Percentiles rank a stretch among this genome's conserved stretches.
These are phyloP conservation scores for Amorphotheca resinae DNA, from an alignment of 495 filamentous ascomycete species.

Conservation along the genomic window DNA sequence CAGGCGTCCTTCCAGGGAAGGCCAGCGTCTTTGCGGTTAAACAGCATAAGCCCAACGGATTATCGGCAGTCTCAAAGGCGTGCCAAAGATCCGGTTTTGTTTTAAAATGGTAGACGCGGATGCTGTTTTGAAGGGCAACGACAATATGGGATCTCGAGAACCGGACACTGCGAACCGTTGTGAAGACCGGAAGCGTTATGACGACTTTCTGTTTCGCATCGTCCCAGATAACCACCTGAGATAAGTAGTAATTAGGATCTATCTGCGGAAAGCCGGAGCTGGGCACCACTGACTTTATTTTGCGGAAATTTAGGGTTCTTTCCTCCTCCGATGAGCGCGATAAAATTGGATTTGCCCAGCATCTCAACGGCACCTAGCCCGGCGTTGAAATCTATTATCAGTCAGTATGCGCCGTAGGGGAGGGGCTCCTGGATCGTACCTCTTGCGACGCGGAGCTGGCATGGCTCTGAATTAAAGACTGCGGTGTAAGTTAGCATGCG, in stretches of 20 bases:
- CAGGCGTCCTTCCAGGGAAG: slow-evolving; percentile 73
- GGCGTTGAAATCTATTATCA: slow-evolving; percentile 61
- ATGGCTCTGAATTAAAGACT: slow-evolving; percentile 74
- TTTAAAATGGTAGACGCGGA: slow-evolving; percentile 72
- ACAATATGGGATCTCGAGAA: slow-evolving; percentile 69
- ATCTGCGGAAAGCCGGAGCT: neutral
- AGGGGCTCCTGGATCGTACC: slow-evolving; percentile 24
- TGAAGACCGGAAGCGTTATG: slow-evolving; percentile 60
- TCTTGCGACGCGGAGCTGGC: slow-evolving; percentile 56
- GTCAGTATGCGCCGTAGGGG: slow-evolving; percentile 1
- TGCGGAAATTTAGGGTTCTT: slow-evolving; percentile 72
- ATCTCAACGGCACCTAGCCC: slow-evolving; percentile 77
- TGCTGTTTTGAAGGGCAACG: slow-evolving; percentile 67
- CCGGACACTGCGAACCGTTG: slow-evolving; percentile 65
- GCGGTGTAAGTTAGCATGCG: too few relatives aligned
- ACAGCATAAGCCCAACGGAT: slow-evolving; percentile 69
- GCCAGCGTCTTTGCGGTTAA: slow-evolving; percentile 58
- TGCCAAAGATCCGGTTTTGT: slow-evolving; percentile 59
- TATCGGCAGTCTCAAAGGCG: slow-evolving; percentile 78
- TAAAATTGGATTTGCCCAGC: slow-evolving; percentile 77
- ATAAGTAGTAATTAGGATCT: neutral
- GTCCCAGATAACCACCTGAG: slow-evolving; percentile 81
- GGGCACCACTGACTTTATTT: slow-evolving; percentile 52
- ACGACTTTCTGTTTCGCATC: slow-evolving; percentile 64
- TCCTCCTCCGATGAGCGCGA: slow-evolving; percentile 85